Evolutionary conservation across 2,329 filamentous ascomycete species (phyloP), one percentile per base, ranked within the genome.

Genomic region (Colletotrichum zoysiae): DNA sequence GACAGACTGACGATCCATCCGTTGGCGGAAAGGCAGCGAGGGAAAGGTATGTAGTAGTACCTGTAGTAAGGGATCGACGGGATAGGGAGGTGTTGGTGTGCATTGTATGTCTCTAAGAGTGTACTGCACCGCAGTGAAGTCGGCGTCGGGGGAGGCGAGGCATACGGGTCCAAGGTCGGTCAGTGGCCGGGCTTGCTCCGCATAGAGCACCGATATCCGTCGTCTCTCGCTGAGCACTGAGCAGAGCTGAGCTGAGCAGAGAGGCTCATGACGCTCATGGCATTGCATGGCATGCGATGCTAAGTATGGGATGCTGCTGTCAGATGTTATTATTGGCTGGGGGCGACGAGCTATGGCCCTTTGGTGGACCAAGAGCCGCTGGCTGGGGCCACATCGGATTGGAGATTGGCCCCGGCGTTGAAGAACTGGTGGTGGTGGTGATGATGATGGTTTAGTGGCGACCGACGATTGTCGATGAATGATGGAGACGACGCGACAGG

Each of bases 351-450:
- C 68, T 62, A 55, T 35, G 64, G 51, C 42, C 53, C 20, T 55
- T 14, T 16, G 53, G 55, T 51, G 55, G 62, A 40, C 67, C 59
- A 57, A 16, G 51, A 48, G 51, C 50, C 38, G 50, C 26, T 35
- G 60, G 35, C 18, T 46, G 20, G 44, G 56, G 33, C 48, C 35
- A 44, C 20, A 14, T 67, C 38, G 30, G 23, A 20, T 40, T 44
- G 58, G 61, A 48, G 46, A 46, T 57, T 59, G 62, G 48, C 38
- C 35, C 44, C 55, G 26, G 64, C 57, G 64, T 56, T 71, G 69
- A 71, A 71, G 69, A 71, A 71, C 69, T 71, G 69, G 69, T 71
- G 65, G 65, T 56, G 65, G 46, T 69, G n/a, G n/a, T n/a, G 38
- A 9, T 35, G 35, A 11, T 38, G 35, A 12, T 14, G 38, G 38